phyloP scores from a whole-genome alignment of 208 protist genomes.

The Crithidia mellificae region DNA sequence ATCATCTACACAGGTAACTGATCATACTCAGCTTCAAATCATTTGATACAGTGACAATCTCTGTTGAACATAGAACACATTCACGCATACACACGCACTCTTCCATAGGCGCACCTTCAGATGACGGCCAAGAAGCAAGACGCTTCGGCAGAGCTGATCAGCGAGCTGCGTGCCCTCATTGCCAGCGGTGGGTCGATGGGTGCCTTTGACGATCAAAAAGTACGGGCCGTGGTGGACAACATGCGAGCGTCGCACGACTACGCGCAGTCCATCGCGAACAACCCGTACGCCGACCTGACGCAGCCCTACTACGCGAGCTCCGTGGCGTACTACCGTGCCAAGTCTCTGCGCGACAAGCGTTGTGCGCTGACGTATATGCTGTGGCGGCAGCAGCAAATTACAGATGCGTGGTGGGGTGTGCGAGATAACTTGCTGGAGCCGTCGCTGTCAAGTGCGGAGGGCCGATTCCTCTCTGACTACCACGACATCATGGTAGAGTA shows the following conservation, averaged over 20 bases:
- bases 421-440: conserved; percentile 64
- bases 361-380: conserved; percentile 76
- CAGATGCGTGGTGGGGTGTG: conserved; percentile 75
- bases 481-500: conserved; percentile 85
- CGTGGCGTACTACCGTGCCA: conserved; percentile 69
- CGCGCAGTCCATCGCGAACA: conserved; percentile 52
- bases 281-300: conserved; percentile 70
- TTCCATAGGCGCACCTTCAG: background rate
- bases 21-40: too few species aligned
- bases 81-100: background rate
- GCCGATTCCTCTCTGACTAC: conserved; percentile 74
- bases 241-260: conserved; percentile 62
- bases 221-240: conserved; percentile 63
- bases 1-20: too few species aligned
- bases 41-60: too few species aligned
- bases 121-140: conserved; percentile 46
- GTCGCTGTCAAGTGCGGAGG: conserved; percentile 55
- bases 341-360: conserved; percentile 80
- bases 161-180: conserved; percentile 81
- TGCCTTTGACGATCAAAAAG: conserved; percentile 66
- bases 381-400: conserved; percentile 71
- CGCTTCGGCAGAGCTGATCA: conserved; percentile 73
- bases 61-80: background rate
- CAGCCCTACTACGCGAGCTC: conserved; percentile 83
- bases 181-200: conserved; percentile 59